Evolutionary conservation across 164 flowering plant species (phyloP), one percentile per base, ranked within the genome.

Genomic region (Magnolia sinica): DNA sequence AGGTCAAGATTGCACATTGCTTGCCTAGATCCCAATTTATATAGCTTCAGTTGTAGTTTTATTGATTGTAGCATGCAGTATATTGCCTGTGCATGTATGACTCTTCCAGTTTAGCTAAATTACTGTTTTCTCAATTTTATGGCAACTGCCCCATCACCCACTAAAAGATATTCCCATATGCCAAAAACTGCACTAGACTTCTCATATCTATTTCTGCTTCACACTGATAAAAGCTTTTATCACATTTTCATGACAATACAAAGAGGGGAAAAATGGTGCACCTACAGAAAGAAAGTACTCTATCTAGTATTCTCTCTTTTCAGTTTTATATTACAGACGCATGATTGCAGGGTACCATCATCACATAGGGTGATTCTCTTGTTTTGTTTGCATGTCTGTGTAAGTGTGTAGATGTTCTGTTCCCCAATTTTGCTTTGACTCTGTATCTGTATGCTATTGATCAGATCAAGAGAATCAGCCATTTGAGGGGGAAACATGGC

Each of bases 401-500:
- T 55, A 16, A 1, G 1, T 55, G 11, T 16, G 11, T 55, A 16
- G 13, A 2, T 55, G 11, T 16, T 55, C 61, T 55, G 18, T 55
- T 55, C 61, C 61, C 61, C 13, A 7, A 7, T 55, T 55, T 37
- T 37, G 18, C 18, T 55, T 55, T 55, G 18, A 55, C 61, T 55
- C 16, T 16, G 18, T 22, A 29, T 7, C 50, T 66, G 49, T 68
- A 37, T 16, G 64, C 64, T 51, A 11, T 52, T 52, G 37, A 71
- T 23, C 88, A 90, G 94, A 86, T 83, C 89, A 88, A 77, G 92
- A 88, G 85, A 76, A 81, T 68, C 89, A 85, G 73, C 88, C 79
- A 59, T 85, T 78, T 63, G 84, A 83, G 70, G 87, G 68, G 64
- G 91, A 89, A 79, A 68, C 81, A 20, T 91, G 95, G 95, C 95